A percentile compares a stretch with the other conserved stretches of the same genome.
Evolutionary conservation across 2,329 filamentous ascomycete genomes (phyloP).

Genomic region (Stachybotrys chlorohalonatus): DNA sequence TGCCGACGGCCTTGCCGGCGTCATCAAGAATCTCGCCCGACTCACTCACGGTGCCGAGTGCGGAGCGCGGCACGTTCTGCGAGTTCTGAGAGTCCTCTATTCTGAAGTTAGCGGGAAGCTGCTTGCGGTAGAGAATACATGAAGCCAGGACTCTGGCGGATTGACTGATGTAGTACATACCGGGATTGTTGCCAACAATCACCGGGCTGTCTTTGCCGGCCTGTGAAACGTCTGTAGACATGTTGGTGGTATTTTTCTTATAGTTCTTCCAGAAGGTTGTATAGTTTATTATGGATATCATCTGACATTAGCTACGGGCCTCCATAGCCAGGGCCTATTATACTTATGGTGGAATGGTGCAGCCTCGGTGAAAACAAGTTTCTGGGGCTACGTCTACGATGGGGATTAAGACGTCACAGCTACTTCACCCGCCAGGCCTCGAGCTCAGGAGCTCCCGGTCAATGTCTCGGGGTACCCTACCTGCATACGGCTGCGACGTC

Average conservation of each 20-base stretch:
- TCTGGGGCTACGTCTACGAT: constrained; percentile 7
- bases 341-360: neutral
- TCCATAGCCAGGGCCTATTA: neutral
- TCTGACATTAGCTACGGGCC: neutral
- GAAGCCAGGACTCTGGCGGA: neutral
- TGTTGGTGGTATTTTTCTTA: neutral
- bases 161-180: neutral
- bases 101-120: neutral
- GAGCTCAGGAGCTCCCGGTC: too few relatives aligned
- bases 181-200: neutral
- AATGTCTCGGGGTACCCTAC: neutral
- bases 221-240: neutral
- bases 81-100: constrained; percentile 17
- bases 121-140: neutral
- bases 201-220: neutral
- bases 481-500: neutral
- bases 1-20: constrained; percentile 32
- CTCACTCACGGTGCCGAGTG: constrained; percentile 30
- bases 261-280: neutral
- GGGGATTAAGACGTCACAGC: constrained; percentile 13
- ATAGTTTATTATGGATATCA: neutral
- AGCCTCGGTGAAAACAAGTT: constrained; percentile 14
- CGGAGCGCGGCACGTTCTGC: constrained; percentile 22
- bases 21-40: constrained; percentile 35
- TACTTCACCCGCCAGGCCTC: neutral